Conservation (phyloP, 2,329 filamentous ascomycete species). For the Neobulgaria alba region DNA sequence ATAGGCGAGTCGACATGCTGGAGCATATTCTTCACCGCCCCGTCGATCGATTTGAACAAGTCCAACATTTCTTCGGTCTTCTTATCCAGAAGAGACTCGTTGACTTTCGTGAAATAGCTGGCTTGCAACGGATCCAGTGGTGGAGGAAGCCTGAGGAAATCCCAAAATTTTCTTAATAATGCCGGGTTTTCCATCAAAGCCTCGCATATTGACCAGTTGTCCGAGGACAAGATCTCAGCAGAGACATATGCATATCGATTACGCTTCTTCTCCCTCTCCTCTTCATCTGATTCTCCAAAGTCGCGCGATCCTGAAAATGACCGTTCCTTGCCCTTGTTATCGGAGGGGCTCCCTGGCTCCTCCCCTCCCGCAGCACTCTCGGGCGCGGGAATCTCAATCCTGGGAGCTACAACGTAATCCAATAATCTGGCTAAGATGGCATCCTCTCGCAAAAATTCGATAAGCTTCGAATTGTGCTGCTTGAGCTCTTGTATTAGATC, state of each 20-base stretch:
- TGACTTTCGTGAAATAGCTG: constrained; percentile 97
- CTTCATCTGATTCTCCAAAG: constrained; percentile 44
- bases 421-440: constrained; percentile 76
- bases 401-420: constrained; percentile 82
- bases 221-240: constrained; percentile 87
- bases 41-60: constrained; percentile 75
- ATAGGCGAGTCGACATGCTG: constrained; percentile 94
- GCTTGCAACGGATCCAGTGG: constrained; percentile 89
- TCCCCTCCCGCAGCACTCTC: constrained; percentile 42
- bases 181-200: constrained; percentile 78
- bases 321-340: constrained; percentile 36
- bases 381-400: constrained; percentile 48
- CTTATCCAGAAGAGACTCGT: constrained; percentile 93
- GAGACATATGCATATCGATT: constrained; percentile 91
- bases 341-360: constrained; percentile 30
- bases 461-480: constrained; percentile 94
- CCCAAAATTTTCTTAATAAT: constrained; percentile 79
- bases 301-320: constrained; percentile 45
- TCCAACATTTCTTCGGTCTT: constrained; percentile 97
- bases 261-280: constrained; percentile 81
- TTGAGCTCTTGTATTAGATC: constrained; percentile 97
- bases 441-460: constrained; percentile 89
- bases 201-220: constrained; percentile 95
- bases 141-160: constrained; percentile 73
- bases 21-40: constrained; percentile 75